phyloP scores from a whole-genome alignment of 495 filamentous ascomycete species.

The Aspergillus olivimuriae region DNA sequence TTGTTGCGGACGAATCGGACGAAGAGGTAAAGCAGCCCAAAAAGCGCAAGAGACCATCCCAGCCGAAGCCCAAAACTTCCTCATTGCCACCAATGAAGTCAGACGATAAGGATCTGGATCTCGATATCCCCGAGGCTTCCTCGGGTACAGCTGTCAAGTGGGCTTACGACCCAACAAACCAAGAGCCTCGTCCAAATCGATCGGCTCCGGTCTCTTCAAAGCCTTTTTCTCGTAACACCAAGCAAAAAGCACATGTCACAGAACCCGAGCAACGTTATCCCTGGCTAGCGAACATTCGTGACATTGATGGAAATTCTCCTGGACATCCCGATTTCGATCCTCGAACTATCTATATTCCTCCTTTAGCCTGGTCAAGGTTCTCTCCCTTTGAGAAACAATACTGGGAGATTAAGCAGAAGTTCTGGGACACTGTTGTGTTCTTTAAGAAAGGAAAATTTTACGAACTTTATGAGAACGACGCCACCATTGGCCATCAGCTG shows the following conservation, averaged over 20 bases:
- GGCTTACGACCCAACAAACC: constrained; percentile 76
- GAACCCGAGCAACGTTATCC: constrained; percentile 78
- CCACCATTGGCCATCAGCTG: constrained; percentile 91
- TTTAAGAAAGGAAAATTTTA: constrained; percentile 99
- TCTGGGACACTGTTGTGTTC: constrained; percentile 96
- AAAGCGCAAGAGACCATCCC: constrained; percentile 64
- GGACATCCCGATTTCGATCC: constrained; percentile 89
- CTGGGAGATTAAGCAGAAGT: constrained; percentile 98
- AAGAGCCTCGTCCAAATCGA: constrained; percentile 53
- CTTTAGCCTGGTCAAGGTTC: constrained; percentile 67
- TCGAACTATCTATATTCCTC: constrained; percentile 84
- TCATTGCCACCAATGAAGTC: constrained; percentile 43
- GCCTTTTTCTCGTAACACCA: constrained; percentile 47
- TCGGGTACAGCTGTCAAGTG: constrained; percentile 77
- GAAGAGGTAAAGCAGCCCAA: constrained; percentile 61
- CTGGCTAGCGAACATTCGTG: constrained; percentile 80
- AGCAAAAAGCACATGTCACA: constrained; percentile 68
- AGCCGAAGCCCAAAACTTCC: constrained; percentile 48
- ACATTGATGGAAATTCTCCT: constrained; percentile 73
- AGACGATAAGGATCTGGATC: constrained; percentile 45
- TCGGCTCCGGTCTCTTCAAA: constrained; percentile 28
- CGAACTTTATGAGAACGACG: constrained; percentile 97
- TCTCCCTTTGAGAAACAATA: constrained; percentile 97
- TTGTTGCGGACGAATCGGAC: constrained; percentile 73
- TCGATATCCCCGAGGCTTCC: constrained; percentile 44